Base-by-base conservation (phyloP, 306 rosid genomes). In the Castanea mollissima region DNA sequence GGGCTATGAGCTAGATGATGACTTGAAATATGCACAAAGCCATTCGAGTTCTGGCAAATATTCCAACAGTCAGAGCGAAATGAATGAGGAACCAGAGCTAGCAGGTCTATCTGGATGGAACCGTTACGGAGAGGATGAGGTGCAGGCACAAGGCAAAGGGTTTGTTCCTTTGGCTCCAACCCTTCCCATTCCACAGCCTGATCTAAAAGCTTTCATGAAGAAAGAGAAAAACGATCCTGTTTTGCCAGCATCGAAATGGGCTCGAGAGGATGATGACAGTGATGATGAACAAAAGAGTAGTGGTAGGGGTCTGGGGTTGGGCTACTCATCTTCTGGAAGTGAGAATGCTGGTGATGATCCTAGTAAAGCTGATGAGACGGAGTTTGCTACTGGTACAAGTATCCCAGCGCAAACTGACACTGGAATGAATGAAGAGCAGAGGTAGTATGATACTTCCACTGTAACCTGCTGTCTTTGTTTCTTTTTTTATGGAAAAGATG, bases 281-380 rank as follows among this genome's bases (percentile, higher is more conserved):
- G 99, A 96, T 20, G 97, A 87, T 76, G 99, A 93, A 59, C 97
- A 89, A 76, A 87, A 85, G 82, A 82, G 79, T 76, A 78, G 84
- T 78, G 84, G 85, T 35, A 90, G 84, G 86, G 96, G 90, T 82
- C 92, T 93, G 2, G 97, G 93, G 35, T 82, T 96, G 80, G 87
- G 97, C 87, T 93, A 96, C 83, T 96, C 99, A 0, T 96, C 99
- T 55, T 95, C 99, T 60, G 98, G 99, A 62, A 96, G 99, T 87
- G 99, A 96, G 86, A 93, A 93, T 88, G 88, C 76, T 64, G 97
- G 83, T 75, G 98, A 92, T 80, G 92, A 86, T 71, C 83, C 82
- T 72, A 54, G 64, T 77, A 91, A 85, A 81, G 88, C 89, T 57
- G 93, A 93, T 83, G 98, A 93, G 73, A 79, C 76, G 82, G 96